Conservation (phyloP, 2,329 filamentous ascomycete genomes). For the Zymoseptoria pseudotritici region DNA sequence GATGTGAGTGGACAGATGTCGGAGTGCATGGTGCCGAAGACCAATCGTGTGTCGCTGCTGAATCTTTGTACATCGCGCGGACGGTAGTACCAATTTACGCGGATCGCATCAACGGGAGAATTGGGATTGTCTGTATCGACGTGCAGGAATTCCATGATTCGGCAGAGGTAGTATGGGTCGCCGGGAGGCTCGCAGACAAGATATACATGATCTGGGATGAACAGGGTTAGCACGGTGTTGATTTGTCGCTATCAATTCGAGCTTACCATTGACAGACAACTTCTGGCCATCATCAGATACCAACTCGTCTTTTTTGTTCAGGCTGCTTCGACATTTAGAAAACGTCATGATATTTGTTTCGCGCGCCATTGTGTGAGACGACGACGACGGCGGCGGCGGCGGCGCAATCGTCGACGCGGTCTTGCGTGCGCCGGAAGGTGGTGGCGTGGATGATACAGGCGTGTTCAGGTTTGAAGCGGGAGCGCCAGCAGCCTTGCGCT, state of each 20-base stretch:
- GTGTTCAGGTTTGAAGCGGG: slow-evolving; percentile 22
- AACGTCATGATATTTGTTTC: slow-evolving; percentile 88
- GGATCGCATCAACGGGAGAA: slow-evolving; percentile 73
- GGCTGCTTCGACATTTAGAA: slow-evolving; percentile 58
- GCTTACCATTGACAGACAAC: slow-evolving; percentile 76
- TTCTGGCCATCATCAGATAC: slow-evolving; percentile 85
- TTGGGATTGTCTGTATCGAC: slow-evolving; percentile 60
- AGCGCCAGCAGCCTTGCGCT: slow-evolving; percentile 67
- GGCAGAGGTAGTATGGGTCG: slow-evolving; percentile 93
- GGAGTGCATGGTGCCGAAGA: slow-evolving; percentile 98
- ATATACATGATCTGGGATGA: slow-evolving; percentile 70
- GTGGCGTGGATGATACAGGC: slow-evolving; percentile 17
- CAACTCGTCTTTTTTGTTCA: slow-evolving; percentile 66
- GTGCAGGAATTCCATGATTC: slow-evolving; percentile 97
- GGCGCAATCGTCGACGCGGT: slow-evolving; percentile 15
- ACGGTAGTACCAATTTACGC: slow-evolving; percentile 97
- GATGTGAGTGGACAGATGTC: slow-evolving; percentile 90
- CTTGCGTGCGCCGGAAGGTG: slow-evolving; percentile 21
- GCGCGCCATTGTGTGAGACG: slow-evolving; percentile 37
- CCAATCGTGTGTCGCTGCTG: slow-evolving; percentile 78
- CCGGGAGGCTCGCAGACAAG: slow-evolving; percentile 94
- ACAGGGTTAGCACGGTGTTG: slow-evolving; percentile 28
- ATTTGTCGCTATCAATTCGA: background rate
- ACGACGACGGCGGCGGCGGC: slow-evolving; percentile 33
- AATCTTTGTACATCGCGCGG: slow-evolving; percentile 93